Evolutionary conservation across 495 filamentous ascomycete species (phyloP).

Genomic region (Melanomma pulvis-pyrius): DNA sequence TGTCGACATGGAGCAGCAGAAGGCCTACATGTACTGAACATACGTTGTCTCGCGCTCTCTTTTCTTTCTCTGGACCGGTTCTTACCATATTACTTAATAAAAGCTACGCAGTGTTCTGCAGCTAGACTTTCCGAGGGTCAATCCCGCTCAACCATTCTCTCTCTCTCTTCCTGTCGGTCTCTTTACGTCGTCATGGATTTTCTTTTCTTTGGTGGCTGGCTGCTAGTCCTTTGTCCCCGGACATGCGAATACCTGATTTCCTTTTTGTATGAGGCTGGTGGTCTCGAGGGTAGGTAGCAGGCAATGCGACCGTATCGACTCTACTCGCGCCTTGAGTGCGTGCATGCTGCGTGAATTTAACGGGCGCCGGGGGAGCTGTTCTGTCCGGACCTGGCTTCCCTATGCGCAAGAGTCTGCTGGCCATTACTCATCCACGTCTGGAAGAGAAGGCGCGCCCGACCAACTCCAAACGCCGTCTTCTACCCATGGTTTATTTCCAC

Average conservation of each 20-base stretch:
- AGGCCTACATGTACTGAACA: constrained; percentile 30
- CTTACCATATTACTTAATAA: constrained; percentile 2
- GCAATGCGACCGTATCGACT: constrained; percentile 9
- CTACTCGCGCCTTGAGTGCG: not conserved
- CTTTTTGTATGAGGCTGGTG: not conserved
- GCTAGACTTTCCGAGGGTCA: not conserved
- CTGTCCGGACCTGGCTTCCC: not conserved
- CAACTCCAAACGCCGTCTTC: too few relatives aligned
- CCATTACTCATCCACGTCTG: too few relatives aligned
- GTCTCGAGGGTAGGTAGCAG: constrained; percentile 4
- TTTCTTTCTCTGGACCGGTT: not conserved
- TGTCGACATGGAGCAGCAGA: constrained; percentile 27
- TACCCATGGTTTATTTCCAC: too few relatives aligned
- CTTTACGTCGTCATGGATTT: not conserved
- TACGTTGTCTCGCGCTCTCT: not conserved
- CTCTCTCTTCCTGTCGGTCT: not conserved
- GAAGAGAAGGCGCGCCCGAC: too few relatives aligned
- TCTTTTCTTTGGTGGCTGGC: not conserved
- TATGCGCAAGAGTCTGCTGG: too few relatives aligned
- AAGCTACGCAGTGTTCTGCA: not conserved
- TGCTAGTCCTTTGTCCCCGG: not conserved
- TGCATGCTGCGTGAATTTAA: not conserved
- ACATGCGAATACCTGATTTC: not conserved
- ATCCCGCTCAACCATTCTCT: constrained; percentile 1
- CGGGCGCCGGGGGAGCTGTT: not conserved